Conservation (phyloP, 2,329 filamentous ascomycete species). For the Biscogniauxia mediterranea region DNA sequence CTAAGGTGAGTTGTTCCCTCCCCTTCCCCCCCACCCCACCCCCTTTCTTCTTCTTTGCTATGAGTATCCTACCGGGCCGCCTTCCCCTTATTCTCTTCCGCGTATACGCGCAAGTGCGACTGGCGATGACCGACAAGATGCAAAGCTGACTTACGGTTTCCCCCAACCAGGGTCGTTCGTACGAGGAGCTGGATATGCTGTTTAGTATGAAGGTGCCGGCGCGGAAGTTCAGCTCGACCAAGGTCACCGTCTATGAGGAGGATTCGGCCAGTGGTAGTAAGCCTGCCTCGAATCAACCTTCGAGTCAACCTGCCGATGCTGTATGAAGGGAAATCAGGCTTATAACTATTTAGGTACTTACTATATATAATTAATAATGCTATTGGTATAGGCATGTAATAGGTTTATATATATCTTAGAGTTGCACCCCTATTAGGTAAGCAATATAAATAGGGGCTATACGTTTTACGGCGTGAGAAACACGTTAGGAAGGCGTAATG, state of each 20-base stretch:
- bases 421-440: too few relatives aligned
- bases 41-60: too few relatives aligned
- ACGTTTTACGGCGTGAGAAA: too few relatives aligned
- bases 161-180: neutral
- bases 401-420: too few relatives aligned
- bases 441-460: too few relatives aligned
- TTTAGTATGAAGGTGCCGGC: neutral
- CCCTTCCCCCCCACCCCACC: neutral
- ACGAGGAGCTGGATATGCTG: slow-evolving; percentile 2
- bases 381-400: too few relatives aligned
- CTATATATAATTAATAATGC: too few relatives aligned
- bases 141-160: slow-evolving; percentile 34
- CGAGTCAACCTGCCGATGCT: neutral
- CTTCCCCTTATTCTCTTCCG: neutral
- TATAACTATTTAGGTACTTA: neutral
- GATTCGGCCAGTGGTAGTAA: neutral
- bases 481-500: too few relatives aligned
- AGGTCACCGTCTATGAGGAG: neutral
- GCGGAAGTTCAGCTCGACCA: neutral
- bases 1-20: neutral
- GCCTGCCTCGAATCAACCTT: neutral
- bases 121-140: slow-evolving; percentile 36
- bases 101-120: too few relatives aligned
- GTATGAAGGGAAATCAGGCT: neutral
- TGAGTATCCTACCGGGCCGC: neutral